phyloP scores from a whole-genome alignment of 2,329 filamentous ascomycete genomes.

The Aspergillus proliferans region DNA sequence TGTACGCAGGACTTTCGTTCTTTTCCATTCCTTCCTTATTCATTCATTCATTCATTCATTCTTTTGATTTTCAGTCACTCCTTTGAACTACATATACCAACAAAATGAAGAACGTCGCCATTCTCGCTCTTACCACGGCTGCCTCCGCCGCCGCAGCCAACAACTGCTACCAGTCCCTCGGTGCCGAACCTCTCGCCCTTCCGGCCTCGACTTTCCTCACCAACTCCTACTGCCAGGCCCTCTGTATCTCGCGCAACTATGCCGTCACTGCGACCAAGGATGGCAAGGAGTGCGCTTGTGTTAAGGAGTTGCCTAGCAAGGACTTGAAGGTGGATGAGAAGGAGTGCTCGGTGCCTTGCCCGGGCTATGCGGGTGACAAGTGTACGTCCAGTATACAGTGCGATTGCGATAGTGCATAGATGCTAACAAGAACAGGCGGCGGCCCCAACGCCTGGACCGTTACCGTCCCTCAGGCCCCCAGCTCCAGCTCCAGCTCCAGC shows the following conservation, averaged over 20 bases:
- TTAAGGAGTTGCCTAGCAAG: constrained; percentile 11
- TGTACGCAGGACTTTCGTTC: background rate
- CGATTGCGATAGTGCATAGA: background rate
- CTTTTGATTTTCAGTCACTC: constrained; percentile 1
- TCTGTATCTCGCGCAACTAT: constrained; percentile 10
- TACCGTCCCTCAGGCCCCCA: constrained; percentile 2
- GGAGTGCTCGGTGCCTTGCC: constrained; percentile 15
- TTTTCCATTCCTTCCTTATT: constrained; percentile 1
- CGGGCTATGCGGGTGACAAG: constrained; percentile 11
- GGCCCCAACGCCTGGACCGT: constrained; percentile 13
- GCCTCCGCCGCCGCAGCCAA: constrained; percentile 1
- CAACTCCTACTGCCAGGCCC: constrained; percentile 10
- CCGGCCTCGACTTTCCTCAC: background rate
- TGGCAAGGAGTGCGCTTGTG: constrained; percentile 18
- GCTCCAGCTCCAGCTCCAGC: constrained; percentile 2
- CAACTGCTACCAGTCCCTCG: background rate
- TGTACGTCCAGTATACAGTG: constrained; percentile 14
- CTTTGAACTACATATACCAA: background rate
- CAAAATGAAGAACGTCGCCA: constrained; percentile 1
- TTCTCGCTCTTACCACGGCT: constrained; percentile 3
- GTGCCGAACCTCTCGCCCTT: background rate
- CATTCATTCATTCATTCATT: constrained; percentile 1
- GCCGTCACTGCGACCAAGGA: constrained; percentile 13
- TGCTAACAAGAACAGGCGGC: constrained; percentile 9
- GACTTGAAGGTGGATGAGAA: constrained; percentile 11